Evolutionary conservation across 371 early-diverging fungal genomes (phyloP).

Genomic region (Actinomucor elegans): DNA sequence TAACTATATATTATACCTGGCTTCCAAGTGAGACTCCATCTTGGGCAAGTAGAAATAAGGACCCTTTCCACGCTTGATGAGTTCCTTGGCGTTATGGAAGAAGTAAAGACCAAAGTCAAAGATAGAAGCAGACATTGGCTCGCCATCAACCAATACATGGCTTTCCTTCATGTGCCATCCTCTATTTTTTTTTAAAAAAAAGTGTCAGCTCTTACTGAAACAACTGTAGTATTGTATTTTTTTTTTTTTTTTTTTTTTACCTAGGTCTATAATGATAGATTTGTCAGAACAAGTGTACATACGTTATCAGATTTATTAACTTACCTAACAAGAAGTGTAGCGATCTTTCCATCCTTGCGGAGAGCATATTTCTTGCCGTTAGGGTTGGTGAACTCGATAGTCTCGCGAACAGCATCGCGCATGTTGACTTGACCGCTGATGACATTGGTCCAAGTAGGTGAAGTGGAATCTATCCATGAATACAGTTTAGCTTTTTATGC

Average conservation of each 20-base stretch:
- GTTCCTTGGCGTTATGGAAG: slow-evolving; percentile 91
- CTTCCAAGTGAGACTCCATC: slow-evolving; percentile 96
- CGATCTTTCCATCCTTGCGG: slow-evolving; percentile 71
- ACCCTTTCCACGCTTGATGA: slow-evolving; percentile 81
- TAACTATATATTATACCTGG: slow-evolving; percentile 42
- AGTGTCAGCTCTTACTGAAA: too few relatives aligned
- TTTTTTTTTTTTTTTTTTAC: too few relatives aligned
- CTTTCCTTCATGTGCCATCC: slow-evolving; percentile 98
- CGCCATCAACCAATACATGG: slow-evolving; percentile 89
- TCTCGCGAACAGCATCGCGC: slow-evolving; percentile 87
- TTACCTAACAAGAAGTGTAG: slow-evolving; percentile 88
- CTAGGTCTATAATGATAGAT: too few relatives aligned
- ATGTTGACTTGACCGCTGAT: slow-evolving; percentile 90
- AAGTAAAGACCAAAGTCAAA: slow-evolving; percentile 97
- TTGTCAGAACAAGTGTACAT: too few relatives aligned
- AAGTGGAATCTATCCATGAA: slow-evolving; percentile 88
- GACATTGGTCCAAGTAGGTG: slow-evolving; percentile 91
- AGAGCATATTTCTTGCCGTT: slow-evolving; percentile 93
- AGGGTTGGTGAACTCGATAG: slow-evolving; percentile 79
- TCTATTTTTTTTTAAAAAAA: too few relatives aligned
- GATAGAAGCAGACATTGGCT: slow-evolving; percentile 87
- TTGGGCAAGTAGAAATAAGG: slow-evolving; percentile 98
- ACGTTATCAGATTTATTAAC: too few relatives aligned
- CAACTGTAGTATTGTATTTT: too few relatives aligned
- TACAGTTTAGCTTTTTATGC: too few relatives aligned